Evolutionary conservation across 2,329 filamentous ascomycete genomes (phyloP).

Genomic region (Ceratocystis colombiana): DNA sequence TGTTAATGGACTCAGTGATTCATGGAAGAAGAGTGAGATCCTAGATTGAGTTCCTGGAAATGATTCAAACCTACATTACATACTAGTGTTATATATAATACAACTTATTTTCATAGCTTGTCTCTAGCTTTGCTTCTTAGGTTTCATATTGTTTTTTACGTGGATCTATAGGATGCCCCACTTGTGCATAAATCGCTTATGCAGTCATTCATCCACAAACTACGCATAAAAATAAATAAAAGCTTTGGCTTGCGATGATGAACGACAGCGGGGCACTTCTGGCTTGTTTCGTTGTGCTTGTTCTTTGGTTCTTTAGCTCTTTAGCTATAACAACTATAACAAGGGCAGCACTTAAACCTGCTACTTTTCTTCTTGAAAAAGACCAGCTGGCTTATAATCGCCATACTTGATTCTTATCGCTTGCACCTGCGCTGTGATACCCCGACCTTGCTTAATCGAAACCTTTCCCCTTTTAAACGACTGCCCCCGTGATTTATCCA

Average conservation of each 20-base stretch:
- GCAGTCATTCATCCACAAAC: not conserved
- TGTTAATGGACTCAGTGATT: no score
- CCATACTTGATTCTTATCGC: not conserved
- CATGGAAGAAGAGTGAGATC: no score
- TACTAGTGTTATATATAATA: no score
- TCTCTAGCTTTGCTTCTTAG: no score
- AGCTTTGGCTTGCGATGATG: conserved; percentile 2
- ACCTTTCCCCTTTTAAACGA: not conserved
- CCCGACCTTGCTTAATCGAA: not conserved
- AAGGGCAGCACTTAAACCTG: not conserved
- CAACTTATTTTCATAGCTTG: no score
- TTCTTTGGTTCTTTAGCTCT: no score
- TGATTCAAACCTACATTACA: no score
- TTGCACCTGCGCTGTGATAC: not conserved
- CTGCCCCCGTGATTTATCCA: not conserved
- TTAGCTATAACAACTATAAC: not conserved
- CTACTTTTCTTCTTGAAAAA: not conserved
- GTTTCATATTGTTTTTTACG: no score
- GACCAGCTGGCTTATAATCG: not conserved
- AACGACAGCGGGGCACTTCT: not conserved
- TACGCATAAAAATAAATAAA: not conserved
- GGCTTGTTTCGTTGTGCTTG: not conserved
- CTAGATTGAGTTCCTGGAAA: no score
- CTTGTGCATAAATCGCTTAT: not conserved
- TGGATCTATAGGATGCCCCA: not conserved